Evolutionary conservation across 139 green algal species (phyloP), one percentile per base, ranked within the genome.

Genomic region (Auxenochlorella pyrenoidosa): DNA sequence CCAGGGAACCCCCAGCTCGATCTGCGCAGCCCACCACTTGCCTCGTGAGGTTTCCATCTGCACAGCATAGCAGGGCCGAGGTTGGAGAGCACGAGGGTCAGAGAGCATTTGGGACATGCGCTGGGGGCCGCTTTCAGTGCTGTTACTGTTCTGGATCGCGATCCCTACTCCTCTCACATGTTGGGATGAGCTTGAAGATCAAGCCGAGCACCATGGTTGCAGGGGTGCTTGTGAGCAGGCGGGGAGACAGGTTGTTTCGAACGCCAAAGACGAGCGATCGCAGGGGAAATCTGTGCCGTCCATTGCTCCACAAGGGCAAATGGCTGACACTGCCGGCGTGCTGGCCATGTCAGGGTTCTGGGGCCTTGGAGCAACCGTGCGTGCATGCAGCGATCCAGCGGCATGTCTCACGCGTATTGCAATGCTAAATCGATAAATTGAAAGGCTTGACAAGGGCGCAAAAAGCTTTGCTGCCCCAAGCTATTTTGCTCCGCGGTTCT

Each of bases 161-260:
- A 36, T 40, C 66, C 18, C 5, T 30, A 28, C 28, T 5, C 22
- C 54, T 85, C 47, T 24, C 59, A 28, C 43, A 79, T n/a, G 66
- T 86, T 22, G 82, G 82, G n/a, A 86, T 71, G 5, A 86, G 82
- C n/a, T 70, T 72, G 44, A 86, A 60, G 32, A 79, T 21, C 4
- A 86, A 71, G 5, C 68, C 28, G 22, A 79, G 30, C n/a, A 86
- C 66, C 82, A 86, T 86, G 44, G 26, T 40, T 40, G 68, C 44
- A 40, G 10, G 40, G 21, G 44, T 6, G 75, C 0, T n/a, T 72
- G 5, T 72, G 65, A 5, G 60, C 2, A 72, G 28, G 65, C 12
- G 65, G 38, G 28, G 10, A 18, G 65, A 2, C 5, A 72, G 22
- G 65, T 12, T 38, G 5, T n/a, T 1, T 13, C 24, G 65, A 5